Base-by-base conservation (phyloP, 2,329 filamentous ascomycete genomes). In the Didymella exigua region DNA sequence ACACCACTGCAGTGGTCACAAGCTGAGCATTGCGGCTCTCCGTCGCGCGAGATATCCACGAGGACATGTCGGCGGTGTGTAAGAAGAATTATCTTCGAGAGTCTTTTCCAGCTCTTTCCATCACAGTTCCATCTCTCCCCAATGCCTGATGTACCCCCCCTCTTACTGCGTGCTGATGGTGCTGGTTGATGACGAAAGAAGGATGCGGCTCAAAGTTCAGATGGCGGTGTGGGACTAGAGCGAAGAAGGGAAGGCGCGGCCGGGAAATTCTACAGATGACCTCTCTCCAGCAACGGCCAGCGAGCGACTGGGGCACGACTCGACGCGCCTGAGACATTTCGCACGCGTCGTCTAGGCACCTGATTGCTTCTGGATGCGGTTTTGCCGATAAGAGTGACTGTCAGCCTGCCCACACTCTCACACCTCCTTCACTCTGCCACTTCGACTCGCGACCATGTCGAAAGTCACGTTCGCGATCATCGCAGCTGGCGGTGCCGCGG, bases 1-100 rank as follows among this genome's bases (percentile, higher is more conserved):
- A 81, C 9, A 81, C 72, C 19, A 90, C 78, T 2, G 90, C 90
- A 0, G 90, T 91, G 3, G 87, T 84, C 16, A 86, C 83, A 30
- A 95, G 78, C 72, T 92, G 90, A 36, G 79, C 74, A 64, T 77
- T 74, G 67, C 81, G 80, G 34, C 77, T 80, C 33, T 74, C 71
- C 4, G 76, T 75, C 27, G 75, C 69, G 43, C 77, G 71, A 54
- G 76, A 72, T 59, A 80, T 68, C 78, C 78, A 81, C 52, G 74
- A 76, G 62, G 77, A 77, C 78, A 80, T 80, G 19, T 59, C 58
- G 56, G 31, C 21, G 27, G 34, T 30, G 26, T 49, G 37, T n/a
- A 23, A 40, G 14, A 30, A 10, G 18, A 33, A 44, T 36, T 37
- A 14, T 3, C 21, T 18, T 14, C 18, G n/a, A 14, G 9, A 4